A percentile compares a stretch with the other conserved stretches of the same genome.
Evolutionary conservation across 2,329 filamentous ascomycete genomes (phyloP).

Genomic region (Ascochyta viciae-villosae): DNA sequence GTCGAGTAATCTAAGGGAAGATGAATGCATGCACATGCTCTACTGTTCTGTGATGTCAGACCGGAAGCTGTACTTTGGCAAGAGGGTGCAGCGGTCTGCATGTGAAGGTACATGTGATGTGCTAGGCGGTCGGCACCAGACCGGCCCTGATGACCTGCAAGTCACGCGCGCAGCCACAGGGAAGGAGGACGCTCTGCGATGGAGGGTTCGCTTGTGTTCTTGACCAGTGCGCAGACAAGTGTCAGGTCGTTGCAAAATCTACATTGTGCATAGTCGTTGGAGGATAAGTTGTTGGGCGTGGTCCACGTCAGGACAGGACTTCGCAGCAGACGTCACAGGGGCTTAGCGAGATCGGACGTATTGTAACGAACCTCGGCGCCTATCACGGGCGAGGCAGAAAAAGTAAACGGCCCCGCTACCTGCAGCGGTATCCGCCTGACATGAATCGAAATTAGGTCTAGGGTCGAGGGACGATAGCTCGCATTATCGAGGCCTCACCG

Average conservation of each 20-base stretch:
- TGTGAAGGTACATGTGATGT: constrained; percentile 19
- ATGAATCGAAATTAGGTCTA: neutral
- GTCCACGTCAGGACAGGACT: neutral
- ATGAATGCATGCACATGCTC: neutral
- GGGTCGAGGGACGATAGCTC: neutral
- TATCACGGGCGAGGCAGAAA: constrained; percentile 14
- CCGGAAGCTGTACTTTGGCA: neutral
- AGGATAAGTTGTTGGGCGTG: neutral
- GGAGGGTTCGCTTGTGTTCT: neutral
- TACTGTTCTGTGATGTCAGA: neutral
- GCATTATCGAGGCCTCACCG: constrained; percentile 7
- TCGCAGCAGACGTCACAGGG: constrained; percentile 8
- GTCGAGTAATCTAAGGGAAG: neutral
- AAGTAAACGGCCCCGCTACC: constrained; percentile 13
- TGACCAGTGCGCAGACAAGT: neutral
- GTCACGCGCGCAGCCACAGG: constrained; percentile 10
- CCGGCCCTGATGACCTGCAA: constrained; percentile 1
- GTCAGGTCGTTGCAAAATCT: neutral
- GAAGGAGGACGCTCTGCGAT: constrained; percentile 2
- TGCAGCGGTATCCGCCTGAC: constrained; percentile 4
- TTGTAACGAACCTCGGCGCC: constrained; percentile 13
- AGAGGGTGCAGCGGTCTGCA: constrained; percentile 2
- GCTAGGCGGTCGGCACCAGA: constrained; percentile 8
- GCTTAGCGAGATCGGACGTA: constrained; percentile 13
- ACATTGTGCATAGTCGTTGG: neutral